Conservation (phyloP, 2,329 filamentous ascomycete species). For the Hypoxylon sp. region DNA sequence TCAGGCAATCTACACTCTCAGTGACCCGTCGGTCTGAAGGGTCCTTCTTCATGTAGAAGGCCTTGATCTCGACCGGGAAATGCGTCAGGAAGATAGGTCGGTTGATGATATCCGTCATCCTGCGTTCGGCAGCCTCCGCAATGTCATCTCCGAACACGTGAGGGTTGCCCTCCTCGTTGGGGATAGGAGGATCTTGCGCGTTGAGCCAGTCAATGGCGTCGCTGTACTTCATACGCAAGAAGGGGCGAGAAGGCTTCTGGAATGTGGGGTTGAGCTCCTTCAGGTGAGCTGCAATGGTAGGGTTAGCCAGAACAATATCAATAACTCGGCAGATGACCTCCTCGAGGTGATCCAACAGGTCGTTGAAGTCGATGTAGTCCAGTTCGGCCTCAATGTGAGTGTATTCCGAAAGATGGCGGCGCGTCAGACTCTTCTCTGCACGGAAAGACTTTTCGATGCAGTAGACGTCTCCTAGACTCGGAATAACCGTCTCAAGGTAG, state of each 20-base stretch:
- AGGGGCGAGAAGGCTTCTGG: slow-evolving; percentile 83
- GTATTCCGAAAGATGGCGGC: slow-evolving; percentile 95
- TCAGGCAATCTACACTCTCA: slow-evolving; percentile 86
- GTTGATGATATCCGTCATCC: slow-evolving; percentile 98
- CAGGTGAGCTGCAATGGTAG: slow-evolving; percentile 79
- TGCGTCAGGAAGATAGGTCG: slow-evolving; percentile 95
- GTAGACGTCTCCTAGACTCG: slow-evolving; percentile 93
- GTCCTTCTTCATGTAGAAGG: slow-evolving; percentile 99
- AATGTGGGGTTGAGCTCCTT: slow-evolving; percentile 94
- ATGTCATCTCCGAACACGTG: slow-evolving; percentile 98
- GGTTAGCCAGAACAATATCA: slow-evolving; percentile 80
- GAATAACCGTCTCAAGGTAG: slow-evolving; percentile 95
- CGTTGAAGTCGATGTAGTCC: slow-evolving; percentile 93
- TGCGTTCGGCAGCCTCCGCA: slow-evolving; percentile 94
- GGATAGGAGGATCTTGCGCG: slow-evolving; percentile 83
- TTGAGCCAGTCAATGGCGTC: slow-evolving; percentile 96
- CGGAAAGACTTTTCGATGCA: slow-evolving; percentile 99
- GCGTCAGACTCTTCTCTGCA: slow-evolving; percentile 94
- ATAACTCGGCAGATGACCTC: slow-evolving; percentile 89
- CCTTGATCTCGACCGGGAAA: slow-evolving; percentile 97
- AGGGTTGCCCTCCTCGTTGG: slow-evolving; percentile 90
- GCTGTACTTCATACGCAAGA: slow-evolving; percentile 93
- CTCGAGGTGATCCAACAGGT: slow-evolving; percentile 90
- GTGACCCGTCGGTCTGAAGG: slow-evolving; percentile 84
- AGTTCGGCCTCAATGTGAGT: slow-evolving; percentile 97